Evolutionary conservation across 805 yeast genomes (phyloP).

Genomic region (Candida xiaguanensis): DNA sequence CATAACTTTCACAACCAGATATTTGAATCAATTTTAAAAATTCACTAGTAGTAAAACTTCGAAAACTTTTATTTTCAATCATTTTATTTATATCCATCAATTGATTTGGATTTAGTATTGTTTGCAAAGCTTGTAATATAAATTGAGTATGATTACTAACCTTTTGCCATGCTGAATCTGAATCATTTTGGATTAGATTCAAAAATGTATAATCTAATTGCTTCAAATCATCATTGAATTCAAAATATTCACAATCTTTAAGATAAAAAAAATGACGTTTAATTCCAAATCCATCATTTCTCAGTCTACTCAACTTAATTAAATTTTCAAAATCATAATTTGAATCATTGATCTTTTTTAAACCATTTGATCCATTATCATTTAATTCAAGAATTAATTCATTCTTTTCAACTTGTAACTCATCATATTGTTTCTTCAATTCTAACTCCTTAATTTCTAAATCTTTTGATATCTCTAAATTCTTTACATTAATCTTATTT

Average conservation of each 20-base stretch:
- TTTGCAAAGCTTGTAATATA: conserved; percentile 1
- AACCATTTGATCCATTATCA: conserved; percentile 26
- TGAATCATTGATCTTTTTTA: conserved; percentile 15
- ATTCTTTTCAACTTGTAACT: conserved; percentile 12
- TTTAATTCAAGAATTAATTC: conserved; percentile 25
- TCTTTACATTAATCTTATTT: conserved; percentile 18
- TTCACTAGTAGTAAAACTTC: not conserved
- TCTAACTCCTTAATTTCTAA: conserved; percentile 16
- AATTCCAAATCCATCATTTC: conserved; percentile 10
- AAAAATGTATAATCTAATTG: not conserved
- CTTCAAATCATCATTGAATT: not conserved
- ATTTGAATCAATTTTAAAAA: not conserved
- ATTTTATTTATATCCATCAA: conserved; percentile 5
- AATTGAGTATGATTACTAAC: not conserved
- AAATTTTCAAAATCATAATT: conserved; percentile 18
- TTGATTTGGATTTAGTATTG: conserved; percentile 3
- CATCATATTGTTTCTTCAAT: conserved; percentile 14
- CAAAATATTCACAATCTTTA: conserved; percentile 1
- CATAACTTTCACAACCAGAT: not conserved
- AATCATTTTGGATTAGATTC: not conserved
- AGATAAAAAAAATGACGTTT: conserved; percentile 23
- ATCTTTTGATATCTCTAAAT: conserved; percentile 17
- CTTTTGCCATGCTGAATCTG: not conserved
- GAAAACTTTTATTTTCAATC: not conserved
- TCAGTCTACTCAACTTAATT: conserved; percentile 5